Conservation (phyloP, 371 early-diverging fungal genomes). For the Nematocida homosporus region DNA sequence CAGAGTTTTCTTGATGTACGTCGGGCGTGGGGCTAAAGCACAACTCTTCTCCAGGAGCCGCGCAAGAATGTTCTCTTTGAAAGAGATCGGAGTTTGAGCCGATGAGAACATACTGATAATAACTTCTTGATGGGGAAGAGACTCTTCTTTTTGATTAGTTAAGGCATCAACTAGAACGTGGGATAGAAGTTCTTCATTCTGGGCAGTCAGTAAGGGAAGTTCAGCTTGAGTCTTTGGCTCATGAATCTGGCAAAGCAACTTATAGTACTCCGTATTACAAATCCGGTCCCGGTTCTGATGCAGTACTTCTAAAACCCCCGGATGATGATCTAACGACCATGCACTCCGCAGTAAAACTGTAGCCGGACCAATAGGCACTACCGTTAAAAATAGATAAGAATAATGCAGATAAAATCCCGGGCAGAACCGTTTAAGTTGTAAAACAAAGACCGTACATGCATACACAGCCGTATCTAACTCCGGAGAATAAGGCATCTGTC, state of each 20-base stretch:
- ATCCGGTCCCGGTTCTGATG: slow-evolving; percentile 13
- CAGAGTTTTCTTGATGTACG: slow-evolving; percentile 33
- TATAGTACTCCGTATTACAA: slow-evolving; percentile 22
- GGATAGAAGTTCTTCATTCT: slow-evolving; percentile 30
- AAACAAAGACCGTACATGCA: slow-evolving; percentile 40
- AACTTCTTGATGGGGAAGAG: slow-evolving; percentile 25
- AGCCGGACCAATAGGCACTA: slow-evolving; percentile 19
- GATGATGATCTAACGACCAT: slow-evolving; percentile 46
- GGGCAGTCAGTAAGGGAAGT: not conserved
- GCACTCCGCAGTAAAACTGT: slow-evolving; percentile 31
- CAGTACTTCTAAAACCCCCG: slow-evolving; percentile 13
- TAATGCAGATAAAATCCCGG: slow-evolving; percentile 42
- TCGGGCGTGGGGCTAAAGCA: slow-evolving; percentile 32
- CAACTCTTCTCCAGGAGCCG: slow-evolving; percentile 43
- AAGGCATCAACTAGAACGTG: slow-evolving; percentile 38
- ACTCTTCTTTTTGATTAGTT: slow-evolving; percentile 30
- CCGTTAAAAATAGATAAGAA: slow-evolving; percentile 23
- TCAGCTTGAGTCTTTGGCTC: not conserved
- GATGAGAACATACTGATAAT: slow-evolving; percentile 24
- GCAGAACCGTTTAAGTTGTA: slow-evolving; percentile 30
- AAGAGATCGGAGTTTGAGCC: not conserved
- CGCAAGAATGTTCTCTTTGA: slow-evolving; percentile 40
- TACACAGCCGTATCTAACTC: slow-evolving; percentile 16
- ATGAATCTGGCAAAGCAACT: slow-evolving; percentile 6
- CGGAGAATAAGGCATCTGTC: not conserved